Evolutionary conservation across 805 yeast genomes (phyloP), one percentile per base, ranked within the genome.

Genomic region (Cyberlindnera veronae): DNA sequence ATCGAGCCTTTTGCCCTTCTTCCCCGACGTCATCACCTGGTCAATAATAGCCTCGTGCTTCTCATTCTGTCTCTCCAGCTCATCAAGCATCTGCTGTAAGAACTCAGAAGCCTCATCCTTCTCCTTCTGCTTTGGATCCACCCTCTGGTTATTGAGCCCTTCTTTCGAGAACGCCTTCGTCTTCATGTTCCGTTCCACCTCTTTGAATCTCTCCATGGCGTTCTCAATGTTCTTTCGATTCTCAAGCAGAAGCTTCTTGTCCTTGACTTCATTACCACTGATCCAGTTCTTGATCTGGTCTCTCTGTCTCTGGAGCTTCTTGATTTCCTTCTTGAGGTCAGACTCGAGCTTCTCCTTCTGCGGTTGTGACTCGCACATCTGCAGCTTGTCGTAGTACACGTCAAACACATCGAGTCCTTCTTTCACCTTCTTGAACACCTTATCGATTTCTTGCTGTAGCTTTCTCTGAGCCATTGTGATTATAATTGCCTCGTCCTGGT

Each of bases 261-360:
- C 95, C 61, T 95, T 89, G 34, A 90, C 89, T 48, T 90, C 95
- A 52, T 82, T 85, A 51, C 91, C 90, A 31, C 91, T 79, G 60
- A 89, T 67, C 99, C 99, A 91, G 42, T 85, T 84, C 66, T 91
- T 91, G 54, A 91, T 86, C 67, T 89, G 98, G 63, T 91, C 99
- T 60, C 98, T 76, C 53, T 84, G 80, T 60, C 96, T 79, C 61
- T 91, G 99, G 42, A 91, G 72, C 63, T 89, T 91, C 64, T 93
- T 91, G 64, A 93, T 90, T 63, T 93, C 98, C 55, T 93, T 82
- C 67, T 93, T 90, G 59, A 91, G 71, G 60, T 91, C 99, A 45
- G 80, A 75, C 61, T 93, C 99, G 43, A 93, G 72, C 62, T 91
- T 91, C 61, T 91, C 98, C 67, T 91, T 85, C 61, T 90, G 96